Percentiles rank a stretch among this genome's conserved stretches.
phyloP scores from a whole-genome alignment of 495 filamentous ascomycete genomes.

The Podospora conica region DNA sequence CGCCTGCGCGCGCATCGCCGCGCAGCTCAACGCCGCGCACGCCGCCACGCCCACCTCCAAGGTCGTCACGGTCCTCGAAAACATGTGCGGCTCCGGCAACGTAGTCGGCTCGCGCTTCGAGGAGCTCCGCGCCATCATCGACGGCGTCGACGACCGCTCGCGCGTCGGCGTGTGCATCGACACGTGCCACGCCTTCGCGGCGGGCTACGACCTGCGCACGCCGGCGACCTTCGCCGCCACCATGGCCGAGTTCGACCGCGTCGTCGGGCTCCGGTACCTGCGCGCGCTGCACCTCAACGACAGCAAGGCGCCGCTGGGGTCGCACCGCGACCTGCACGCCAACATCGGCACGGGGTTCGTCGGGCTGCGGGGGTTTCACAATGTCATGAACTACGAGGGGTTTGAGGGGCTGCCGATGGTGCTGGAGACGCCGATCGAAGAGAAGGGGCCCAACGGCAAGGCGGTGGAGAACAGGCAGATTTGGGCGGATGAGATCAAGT shows the following conservation, averaged over 20 bases:
- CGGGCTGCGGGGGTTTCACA: slow-evolving; percentile 82
- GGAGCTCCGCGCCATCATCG: slow-evolving; percentile 80
- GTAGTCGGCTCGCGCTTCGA: slow-evolving; percentile 80
- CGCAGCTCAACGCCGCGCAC: slow-evolving; percentile 73
- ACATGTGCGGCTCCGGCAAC: slow-evolving; percentile 87
- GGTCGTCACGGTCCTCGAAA: slow-evolving; percentile 83
- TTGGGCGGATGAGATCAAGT: slow-evolving; percentile 82
- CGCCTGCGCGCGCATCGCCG: slow-evolving; percentile 73
- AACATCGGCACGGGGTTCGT: slow-evolving; percentile 94
- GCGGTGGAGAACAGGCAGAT: slow-evolving; percentile 62
- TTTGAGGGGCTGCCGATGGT: slow-evolving; percentile 84
- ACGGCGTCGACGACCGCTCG: slow-evolving; percentile 66
- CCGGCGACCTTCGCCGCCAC: slow-evolving; percentile 66
- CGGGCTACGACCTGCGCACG: slow-evolving; percentile 82
- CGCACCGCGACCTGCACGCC: slow-evolving; percentile 78
- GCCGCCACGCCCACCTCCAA: slow-evolving; percentile 51
- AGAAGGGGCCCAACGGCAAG: slow-evolving; percentile 49
- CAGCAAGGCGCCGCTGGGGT: slow-evolving; percentile 76
- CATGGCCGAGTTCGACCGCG: slow-evolving; percentile 66
- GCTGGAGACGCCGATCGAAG: slow-evolving; percentile 87
- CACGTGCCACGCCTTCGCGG: slow-evolving; percentile 91
- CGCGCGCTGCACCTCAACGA: slow-evolving; percentile 89
- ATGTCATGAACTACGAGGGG: slow-evolving; percentile 74
- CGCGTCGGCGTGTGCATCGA: slow-evolving; percentile 96
- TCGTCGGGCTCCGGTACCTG: slow-evolving; percentile 74